These are phyloP conservation scores for Acorus gramineus DNA, from an alignment of 106 monocot genomes.

Conservation along the genomic window DNA sequence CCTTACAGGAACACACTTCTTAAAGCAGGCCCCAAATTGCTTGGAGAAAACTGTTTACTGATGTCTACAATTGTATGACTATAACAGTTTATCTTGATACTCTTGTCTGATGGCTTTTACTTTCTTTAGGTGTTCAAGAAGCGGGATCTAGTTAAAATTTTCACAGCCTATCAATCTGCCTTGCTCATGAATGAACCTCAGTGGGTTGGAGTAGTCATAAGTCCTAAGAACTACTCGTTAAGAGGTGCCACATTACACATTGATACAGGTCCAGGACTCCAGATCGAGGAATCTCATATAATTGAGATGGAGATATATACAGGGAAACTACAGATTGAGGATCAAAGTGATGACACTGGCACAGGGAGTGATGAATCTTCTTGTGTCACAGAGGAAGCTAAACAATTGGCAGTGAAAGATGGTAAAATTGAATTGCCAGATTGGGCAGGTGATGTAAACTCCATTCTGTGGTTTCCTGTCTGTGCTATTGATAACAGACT, in stretches of 20 bases:
- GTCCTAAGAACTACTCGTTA: slow-evolving; percentile 74
- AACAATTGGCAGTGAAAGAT: slow-evolving; percentile 40
- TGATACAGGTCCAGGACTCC: slow-evolving; percentile 80
- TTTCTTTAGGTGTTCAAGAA: slow-evolving; percentile 63
- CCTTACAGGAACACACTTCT: too few species aligned
- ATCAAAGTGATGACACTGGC: slow-evolving; percentile 7
- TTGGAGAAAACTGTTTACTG: too few species aligned
- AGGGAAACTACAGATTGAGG: slow-evolving; percentile 8
- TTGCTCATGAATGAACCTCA: slow-evolving; percentile 94
- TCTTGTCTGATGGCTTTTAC: not conserved
- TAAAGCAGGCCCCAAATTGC: too few species aligned
- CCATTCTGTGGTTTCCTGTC: slow-evolving; percentile 84
- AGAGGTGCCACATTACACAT: slow-evolving; percentile 73
- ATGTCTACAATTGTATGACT: not conserved
- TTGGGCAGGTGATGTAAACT: slow-evolving; percentile 70
- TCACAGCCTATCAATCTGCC: slow-evolving; percentile 70
- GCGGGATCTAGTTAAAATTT: slow-evolving; percentile 82
- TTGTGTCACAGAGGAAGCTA: slow-evolving; percentile 10
- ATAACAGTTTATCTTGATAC: not conserved
- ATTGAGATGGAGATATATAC: slow-evolving; percentile 69
- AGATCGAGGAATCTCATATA: slow-evolving; percentile 55
- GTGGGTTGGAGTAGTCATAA: slow-evolving; percentile 81
- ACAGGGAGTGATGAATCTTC: slow-evolving; percentile 3
- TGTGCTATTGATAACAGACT: slow-evolving; percentile 70
- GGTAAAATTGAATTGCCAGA: slow-evolving; percentile 69